Evolutionary conservation across 257 asterid species (phyloP), one percentile per base, ranked within the genome.

Genomic region (Paulownia fortunei): DNA sequence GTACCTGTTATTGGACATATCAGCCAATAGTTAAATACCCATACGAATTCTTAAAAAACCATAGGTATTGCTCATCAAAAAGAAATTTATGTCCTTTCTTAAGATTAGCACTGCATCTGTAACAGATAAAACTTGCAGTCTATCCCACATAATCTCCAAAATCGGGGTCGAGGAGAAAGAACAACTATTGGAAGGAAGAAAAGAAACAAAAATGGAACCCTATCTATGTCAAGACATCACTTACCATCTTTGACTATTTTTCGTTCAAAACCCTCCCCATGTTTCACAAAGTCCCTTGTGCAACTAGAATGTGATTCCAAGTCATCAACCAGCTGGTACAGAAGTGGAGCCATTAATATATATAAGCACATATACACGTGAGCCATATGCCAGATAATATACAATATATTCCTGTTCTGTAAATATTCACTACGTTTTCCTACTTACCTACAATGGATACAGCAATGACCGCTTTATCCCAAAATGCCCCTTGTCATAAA

Each of bases 261-360:
- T 65, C 80, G 51, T 39, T 79, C 82, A 55, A 41, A 75, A 72
- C 76, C 82, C 24, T 13, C 78, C 72, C 84, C 88, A 72, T 55
- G 68, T 41, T 79, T 82, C 72, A 76, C 75, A 44, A 41, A 54
- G 18, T 83, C 92, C 77, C 76, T 81, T 32, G 79, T 39, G 73
- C 34, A 52, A 36, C 54, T 69, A 41, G 93, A 73, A 68, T 80
- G 79, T 39, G 85, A 76, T 66, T 88, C 90, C 81, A 92, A 62
- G 72, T 88, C 88, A 70, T 81, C 79, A 74, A 90, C 89, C 84
- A 86, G 71, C 97, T 92, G 85, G 73, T 15, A 76, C 72, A 77
- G 64, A 62, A 37, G 32, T 32, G 61, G 47, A 69, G 36, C 30
- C 66, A 78, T n/a, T n/a, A n/a, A n/a, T n/a, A n/a, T n/a, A n/a